Conservation (phyloP, 495 filamentous ascomycete genomes). For the Neurospora sp. region DNA sequence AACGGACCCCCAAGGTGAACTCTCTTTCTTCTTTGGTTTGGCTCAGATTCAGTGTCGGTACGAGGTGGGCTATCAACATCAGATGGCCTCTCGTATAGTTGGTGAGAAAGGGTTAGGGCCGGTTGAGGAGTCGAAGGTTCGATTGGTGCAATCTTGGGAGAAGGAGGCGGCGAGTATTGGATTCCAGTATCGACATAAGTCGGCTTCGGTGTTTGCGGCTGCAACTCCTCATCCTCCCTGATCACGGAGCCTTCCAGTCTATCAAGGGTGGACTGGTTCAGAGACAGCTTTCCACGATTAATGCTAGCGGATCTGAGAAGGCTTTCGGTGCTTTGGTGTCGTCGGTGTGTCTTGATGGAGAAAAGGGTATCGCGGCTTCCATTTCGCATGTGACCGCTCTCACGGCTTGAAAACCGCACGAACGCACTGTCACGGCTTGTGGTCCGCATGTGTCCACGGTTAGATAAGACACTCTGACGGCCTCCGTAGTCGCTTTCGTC, state of each 20-base stretch:
- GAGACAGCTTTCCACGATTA: conserved; percentile 33
- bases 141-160: conserved; percentile 42
- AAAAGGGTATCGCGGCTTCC: conserved; percentile 36
- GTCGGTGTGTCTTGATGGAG: conserved; percentile 29
- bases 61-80: conserved; percentile 33
- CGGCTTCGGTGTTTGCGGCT: conserved; percentile 10
- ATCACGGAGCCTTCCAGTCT: conserved; percentile 39
- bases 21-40: conserved; percentile 62
- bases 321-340: conserved; percentile 42
- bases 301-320: conserved; percentile 40
- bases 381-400: conserved; percentile 19
- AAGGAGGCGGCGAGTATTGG: conserved; percentile 75
- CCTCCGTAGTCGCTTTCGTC: conserved; percentile 44
- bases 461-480: conserved; percentile 43
- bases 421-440: conserved; percentile 20
- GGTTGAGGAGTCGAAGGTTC: conserved; percentile 35
- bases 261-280: conserved; percentile 39
- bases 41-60: conserved; percentile 50
- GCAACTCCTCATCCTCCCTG: conserved; percentile 38
- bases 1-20: conserved; percentile 36
- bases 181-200: conserved; percentile 63
- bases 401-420: not conserved
- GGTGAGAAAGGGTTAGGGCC: conserved; percentile 1
- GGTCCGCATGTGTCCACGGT: conserved; percentile 25
- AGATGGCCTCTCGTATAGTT: conserved; percentile 24